phyloP scores from a whole-genome alignment of 2,329 filamentous ascomycete genomes.

The Penicillium sp. region DNA sequence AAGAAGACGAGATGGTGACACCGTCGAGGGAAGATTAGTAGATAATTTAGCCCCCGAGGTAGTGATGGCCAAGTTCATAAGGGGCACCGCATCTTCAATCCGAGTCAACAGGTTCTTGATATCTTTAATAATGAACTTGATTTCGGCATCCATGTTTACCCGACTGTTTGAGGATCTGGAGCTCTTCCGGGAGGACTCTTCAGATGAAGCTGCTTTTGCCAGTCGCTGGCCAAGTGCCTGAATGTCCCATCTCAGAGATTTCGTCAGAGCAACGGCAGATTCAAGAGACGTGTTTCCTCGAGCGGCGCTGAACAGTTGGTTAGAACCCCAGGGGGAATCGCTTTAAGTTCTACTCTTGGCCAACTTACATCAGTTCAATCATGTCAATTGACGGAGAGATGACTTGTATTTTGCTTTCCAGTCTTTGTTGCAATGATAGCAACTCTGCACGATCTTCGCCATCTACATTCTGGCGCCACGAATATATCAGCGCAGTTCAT shows the following conservation, averaged over 20 bases:
- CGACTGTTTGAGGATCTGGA: slow-evolving; percentile 44
- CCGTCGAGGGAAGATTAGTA: slow-evolving; percentile 72
- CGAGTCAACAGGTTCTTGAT: slow-evolving; percentile 72
- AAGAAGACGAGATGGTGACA: slow-evolving; percentile 85
- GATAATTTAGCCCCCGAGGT: slow-evolving; percentile 87
- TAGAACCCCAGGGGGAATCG: background rate
- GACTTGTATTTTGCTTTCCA: slow-evolving; percentile 86
- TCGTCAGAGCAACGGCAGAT: slow-evolving; percentile 79
- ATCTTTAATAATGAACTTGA: slow-evolving; percentile 68
- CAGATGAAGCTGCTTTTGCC: slow-evolving; percentile 65
- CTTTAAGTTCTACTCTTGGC: background rate
- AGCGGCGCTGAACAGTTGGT: slow-evolving; percentile 52
- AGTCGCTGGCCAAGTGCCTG: slow-evolving; percentile 74
- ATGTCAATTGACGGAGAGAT: slow-evolving; percentile 88
- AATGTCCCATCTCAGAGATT: slow-evolving; percentile 79
- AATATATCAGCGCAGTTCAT: slow-evolving; percentile 8
- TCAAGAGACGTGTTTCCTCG: slow-evolving; percentile 79
- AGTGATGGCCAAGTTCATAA: slow-evolving; percentile 90
- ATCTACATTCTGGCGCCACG: slow-evolving; percentile 59
- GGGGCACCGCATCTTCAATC: slow-evolving; percentile 87
- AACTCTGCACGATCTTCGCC: slow-evolving; percentile 72
- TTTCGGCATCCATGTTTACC: slow-evolving; percentile 61
- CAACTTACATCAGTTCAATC: slow-evolving; percentile 79
- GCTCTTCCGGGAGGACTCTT: slow-evolving; percentile 45
- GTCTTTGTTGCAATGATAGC: slow-evolving; percentile 65